A percentile compares a stretch with the other conserved stretches of the same genome.
Conservation (phyloP, 1,284 basidiomycete species). For the Anthracocystis panici-leucophaei region DNA sequence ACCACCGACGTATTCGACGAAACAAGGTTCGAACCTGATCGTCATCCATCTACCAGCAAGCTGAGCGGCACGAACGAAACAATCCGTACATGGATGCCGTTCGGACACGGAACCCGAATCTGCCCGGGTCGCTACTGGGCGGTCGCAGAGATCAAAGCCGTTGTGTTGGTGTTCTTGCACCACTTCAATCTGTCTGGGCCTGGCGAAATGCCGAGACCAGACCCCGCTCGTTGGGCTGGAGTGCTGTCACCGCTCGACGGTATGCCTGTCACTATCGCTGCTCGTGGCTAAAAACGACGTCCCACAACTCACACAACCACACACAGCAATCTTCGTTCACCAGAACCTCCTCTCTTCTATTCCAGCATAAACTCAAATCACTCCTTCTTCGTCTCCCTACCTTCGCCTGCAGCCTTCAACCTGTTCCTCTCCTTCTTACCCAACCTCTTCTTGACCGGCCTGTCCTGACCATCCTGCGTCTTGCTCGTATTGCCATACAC, state of each 20-base stretch:
- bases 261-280: constrained; percentile 11
- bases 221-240: constrained; percentile 18
- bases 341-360: too few relatives aligned
- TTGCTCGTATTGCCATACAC: constrained; percentile 48
- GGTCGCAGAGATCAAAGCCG: constrained; percentile 33
- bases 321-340: not conserved
- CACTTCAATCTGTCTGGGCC: constrained; percentile 12
- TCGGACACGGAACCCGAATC: constrained; percentile 18
- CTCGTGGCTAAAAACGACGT: not conserved
- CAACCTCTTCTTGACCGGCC: constrained; percentile 70
- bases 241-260: constrained; percentile 17
- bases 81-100: constrained; percentile 24
- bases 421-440: constrained; percentile 61
- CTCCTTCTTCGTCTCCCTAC: constrained; percentile 2
- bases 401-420: constrained; percentile 41
- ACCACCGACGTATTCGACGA: constrained; percentile 21
- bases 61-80: constrained; percentile 8
- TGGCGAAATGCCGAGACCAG: constrained; percentile 17
- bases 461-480: constrained; percentile 54
- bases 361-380: not conserved
- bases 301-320: constrained; percentile 1
- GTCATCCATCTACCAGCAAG: not conserved
- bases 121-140: constrained; percentile 38
- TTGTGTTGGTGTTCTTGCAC: constrained; percentile 21
- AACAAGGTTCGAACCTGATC: constrained; percentile 10